Percentiles rank a stretch among this genome's conserved stretches.
Evolutionary conservation across 805 yeast genomes (phyloP).

Genomic region (Nakazawaea laoshanensis): DNA sequence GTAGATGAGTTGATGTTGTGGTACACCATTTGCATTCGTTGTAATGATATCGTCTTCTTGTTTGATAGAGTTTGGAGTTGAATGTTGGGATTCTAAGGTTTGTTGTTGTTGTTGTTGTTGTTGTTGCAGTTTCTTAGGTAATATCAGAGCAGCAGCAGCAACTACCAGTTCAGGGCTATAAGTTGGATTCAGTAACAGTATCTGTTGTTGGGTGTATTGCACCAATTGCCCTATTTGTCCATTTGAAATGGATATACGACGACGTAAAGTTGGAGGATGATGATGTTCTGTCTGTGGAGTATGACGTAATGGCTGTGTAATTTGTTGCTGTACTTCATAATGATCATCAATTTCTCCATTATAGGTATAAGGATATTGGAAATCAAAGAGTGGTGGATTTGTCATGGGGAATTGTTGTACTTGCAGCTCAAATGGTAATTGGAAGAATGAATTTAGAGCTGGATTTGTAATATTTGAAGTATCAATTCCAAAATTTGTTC

Average conservation of each 20-base stretch:
- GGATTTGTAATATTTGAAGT: slow-evolving; percentile 8
- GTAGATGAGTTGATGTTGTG: slow-evolving; percentile 42
- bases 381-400: slow-evolving; percentile 27
- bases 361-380: too few relatives aligned
- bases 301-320: neutral
- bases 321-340: neutral
- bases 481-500: too few relatives aligned
- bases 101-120: slow-evolving; percentile 7
- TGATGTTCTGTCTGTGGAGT: neutral
- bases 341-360: neutral
- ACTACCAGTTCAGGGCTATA: slow-evolving; percentile 9
- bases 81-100: too few relatives aligned
- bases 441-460: slow-evolving; percentile 10
- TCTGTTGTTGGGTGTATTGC: slow-evolving; percentile 17
- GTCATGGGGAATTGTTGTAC: slow-evolving; percentile 24
- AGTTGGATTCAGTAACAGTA: slow-evolving; percentile 8
- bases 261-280: slow-evolving; percentile 23
- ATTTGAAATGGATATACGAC: slow-evolving; percentile 75
- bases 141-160: slow-evolving; percentile 6
- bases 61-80: too few relatives aligned
- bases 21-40: slow-evolving; percentile 25
- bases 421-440: slow-evolving; percentile 10
- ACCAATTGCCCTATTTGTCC: slow-evolving; percentile 79
- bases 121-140: neutral
- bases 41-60: too few relatives aligned